Conservation (phyloP, 352 stramenopile genomes). For the Globisporangium okanoganense region DNA sequence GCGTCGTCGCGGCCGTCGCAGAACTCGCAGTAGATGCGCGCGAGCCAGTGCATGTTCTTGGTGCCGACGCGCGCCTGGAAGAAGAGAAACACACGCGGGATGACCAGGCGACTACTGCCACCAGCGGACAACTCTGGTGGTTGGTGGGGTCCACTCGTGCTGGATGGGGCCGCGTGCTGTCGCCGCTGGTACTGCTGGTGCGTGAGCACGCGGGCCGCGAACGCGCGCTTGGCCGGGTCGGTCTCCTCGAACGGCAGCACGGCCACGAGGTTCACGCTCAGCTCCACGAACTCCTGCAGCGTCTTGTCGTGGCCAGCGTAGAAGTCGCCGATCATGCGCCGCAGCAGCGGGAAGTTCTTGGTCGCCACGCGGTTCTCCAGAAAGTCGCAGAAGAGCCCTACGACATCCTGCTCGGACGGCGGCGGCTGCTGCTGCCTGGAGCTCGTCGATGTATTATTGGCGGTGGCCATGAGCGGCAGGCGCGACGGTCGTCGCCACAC, state of each 20-base stretch:
- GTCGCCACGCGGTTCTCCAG: constrained; percentile 28
- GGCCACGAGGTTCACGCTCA: constrained; percentile 26
- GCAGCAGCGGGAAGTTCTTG: constrained; percentile 23
- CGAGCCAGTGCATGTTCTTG: constrained; percentile 35
- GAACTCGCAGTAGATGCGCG: constrained; percentile 30
- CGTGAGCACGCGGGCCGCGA: constrained; percentile 24
- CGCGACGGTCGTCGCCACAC: no score
- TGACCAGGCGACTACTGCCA: neutral
- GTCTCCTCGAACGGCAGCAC: constrained; percentile 23
- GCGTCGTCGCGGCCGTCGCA: constrained; percentile 18
- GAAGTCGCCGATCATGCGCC: constrained; percentile 27
- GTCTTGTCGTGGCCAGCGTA: constrained; percentile 22
- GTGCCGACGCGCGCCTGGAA: constrained; percentile 26
- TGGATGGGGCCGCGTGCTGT: no score
- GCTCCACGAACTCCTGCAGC: constrained; percentile 29
- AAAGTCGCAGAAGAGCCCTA: constrained; percentile 27
- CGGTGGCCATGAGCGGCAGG: neutral
- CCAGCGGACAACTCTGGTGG: no score
- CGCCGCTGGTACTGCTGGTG: constrained; percentile 23
- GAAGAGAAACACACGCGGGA: constrained; percentile 19
- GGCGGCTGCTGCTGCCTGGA: neutral
- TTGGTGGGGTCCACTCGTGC: no score
- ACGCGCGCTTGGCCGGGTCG: neutral
- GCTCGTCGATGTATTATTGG: no score
- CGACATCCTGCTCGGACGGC: neutral